These are phyloP conservation scores for Juglanconis juglandina DNA, from an alignment of 2,329 filamentous ascomycete genomes.

Conservation along the genomic window DNA sequence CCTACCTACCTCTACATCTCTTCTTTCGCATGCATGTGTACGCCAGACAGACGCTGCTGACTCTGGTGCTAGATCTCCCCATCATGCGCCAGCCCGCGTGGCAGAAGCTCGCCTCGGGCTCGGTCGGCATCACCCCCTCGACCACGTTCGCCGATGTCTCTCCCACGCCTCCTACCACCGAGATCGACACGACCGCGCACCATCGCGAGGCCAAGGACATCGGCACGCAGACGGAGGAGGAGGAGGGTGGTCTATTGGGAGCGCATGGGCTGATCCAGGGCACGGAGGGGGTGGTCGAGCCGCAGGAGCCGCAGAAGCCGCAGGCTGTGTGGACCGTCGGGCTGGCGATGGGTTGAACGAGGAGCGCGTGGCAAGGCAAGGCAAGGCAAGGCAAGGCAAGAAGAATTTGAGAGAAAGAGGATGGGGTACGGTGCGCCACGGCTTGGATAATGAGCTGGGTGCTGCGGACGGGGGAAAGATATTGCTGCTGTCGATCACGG, in stretches of 20 bases:
- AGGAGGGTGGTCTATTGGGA: not conserved
- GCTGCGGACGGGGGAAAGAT: too few relatives aligned
- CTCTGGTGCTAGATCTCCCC: conserved; percentile 6
- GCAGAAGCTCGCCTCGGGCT: conserved; percentile 12
- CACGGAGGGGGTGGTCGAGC: not conserved
- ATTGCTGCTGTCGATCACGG: too few relatives aligned
- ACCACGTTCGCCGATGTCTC: not conserved
- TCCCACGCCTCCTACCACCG: not conserved
- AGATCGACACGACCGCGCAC: too few relatives aligned
- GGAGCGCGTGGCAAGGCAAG: not conserved
- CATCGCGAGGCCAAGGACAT: too few relatives aligned
- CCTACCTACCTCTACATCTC: too few relatives aligned
- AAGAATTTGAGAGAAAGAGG: not conserved
- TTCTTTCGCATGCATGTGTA: too few relatives aligned
- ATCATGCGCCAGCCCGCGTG: conserved; percentile 6
- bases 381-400: not conserved
- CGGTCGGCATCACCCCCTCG: not conserved
- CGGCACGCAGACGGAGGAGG: not conserved
- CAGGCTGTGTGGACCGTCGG: not conserved
- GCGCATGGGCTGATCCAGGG: too few relatives aligned
- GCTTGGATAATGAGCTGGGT: too few relatives aligned
- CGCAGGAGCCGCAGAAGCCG: too few relatives aligned
- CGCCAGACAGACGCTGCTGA: too few relatives aligned
- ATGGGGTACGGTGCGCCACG: too few relatives aligned
- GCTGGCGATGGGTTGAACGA: not conserved